Conservation (phyloP, 1,284 basidiomycete genomes). For the Fomes fomentarius region DNA sequence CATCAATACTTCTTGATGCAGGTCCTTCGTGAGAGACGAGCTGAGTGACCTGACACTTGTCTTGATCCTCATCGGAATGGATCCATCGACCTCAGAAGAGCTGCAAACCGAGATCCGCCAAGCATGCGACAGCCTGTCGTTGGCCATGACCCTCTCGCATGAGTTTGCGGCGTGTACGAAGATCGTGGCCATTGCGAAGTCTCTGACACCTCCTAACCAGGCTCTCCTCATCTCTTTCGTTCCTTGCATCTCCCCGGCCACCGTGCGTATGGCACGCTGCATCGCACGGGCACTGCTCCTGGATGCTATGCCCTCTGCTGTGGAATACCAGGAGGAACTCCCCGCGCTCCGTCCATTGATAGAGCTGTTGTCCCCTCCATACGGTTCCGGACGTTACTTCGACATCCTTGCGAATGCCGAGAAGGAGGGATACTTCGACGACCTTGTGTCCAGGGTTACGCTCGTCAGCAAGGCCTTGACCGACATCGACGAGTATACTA, state of each 20-base stretch:
- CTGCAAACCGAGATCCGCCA: conserved; percentile 45
- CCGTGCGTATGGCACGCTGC: conserved; percentile 57
- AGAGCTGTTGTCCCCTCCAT: conserved; percentile 39
- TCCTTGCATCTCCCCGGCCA: conserved; percentile 50
- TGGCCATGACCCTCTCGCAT: conserved; percentile 35
- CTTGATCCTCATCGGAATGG: conserved; percentile 59
- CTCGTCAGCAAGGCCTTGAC: conserved; percentile 60
- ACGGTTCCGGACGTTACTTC: conserved; percentile 39
- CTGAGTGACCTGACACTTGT: conserved; percentile 51
- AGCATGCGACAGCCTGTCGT: conserved; percentile 6
- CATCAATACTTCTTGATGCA: too few species aligned
- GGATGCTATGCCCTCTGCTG: conserved; percentile 3
- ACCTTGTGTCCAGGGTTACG: conserved; percentile 53
- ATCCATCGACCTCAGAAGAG: conserved; percentile 47
- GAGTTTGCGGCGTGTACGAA: conserved; percentile 49
- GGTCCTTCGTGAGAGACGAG: conserved; percentile 39
- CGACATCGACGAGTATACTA: conserved; percentile 58
- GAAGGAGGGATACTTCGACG: conserved; percentile 62
- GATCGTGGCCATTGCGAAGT: conserved; percentile 41
- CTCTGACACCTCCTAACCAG: conserved; percentile 41
- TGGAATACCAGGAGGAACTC: conserved; percentile 18
- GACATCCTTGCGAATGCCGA: conserved; percentile 43
- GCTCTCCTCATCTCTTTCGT: conserved; percentile 53
- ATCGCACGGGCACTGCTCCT: conserved; percentile 47
- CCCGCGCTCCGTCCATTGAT: conserved; percentile 29